These are phyloP conservation scores for Leucosporidium scottii DNA, from an alignment of 768 basidiomycete species.

Conservation along the genomic window DNA sequence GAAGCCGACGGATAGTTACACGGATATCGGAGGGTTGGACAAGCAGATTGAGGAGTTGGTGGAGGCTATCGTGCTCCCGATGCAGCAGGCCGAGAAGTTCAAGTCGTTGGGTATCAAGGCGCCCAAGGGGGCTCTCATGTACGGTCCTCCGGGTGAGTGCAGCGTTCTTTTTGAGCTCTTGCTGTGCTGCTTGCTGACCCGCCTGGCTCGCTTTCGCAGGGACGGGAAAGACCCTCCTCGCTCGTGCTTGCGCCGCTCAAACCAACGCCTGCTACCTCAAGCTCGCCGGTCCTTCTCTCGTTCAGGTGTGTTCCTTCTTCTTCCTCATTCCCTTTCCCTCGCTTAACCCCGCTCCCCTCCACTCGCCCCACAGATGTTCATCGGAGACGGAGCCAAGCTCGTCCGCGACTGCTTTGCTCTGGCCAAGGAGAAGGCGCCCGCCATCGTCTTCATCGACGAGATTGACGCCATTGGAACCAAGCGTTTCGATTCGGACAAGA, in stretches of 20 bases:
- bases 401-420: slow-evolving; percentile 97
- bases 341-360: neutral
- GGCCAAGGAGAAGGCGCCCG: slow-evolving; percentile 94
- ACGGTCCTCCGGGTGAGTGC: slow-evolving; percentile 84
- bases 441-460: slow-evolving; percentile 99
- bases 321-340: neutral
- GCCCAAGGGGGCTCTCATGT: slow-evolving; percentile 97
- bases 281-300: slow-evolving; percentile 91
- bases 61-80: slow-evolving; percentile 94
- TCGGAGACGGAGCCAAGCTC: slow-evolving; percentile 97
- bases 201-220: slow-evolving; percentile 47
- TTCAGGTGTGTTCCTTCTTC: slow-evolving; percentile 54
- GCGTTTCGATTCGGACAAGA: slow-evolving; percentile 97
- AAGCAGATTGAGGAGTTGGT: slow-evolving; percentile 99
- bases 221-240: slow-evolving; percentile 95
- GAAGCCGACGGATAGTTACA: slow-evolving; percentile 91
- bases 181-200: neutral
- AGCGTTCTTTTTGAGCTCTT: neutral
- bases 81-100: slow-evolving; percentile 98
- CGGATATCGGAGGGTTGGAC: slow-evolving; percentile 94
- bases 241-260: slow-evolving; percentile 94
- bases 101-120: slow-evolving; percentile 96
- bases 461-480: slow-evolving; percentile 98
- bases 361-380: slow-evolving; percentile 64
- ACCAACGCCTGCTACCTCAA: slow-evolving; percentile 98